These are phyloP conservation scores for Ligustrum vulgare DNA, from an alignment of 257 asterid species.

Conservation along the genomic window DNA sequence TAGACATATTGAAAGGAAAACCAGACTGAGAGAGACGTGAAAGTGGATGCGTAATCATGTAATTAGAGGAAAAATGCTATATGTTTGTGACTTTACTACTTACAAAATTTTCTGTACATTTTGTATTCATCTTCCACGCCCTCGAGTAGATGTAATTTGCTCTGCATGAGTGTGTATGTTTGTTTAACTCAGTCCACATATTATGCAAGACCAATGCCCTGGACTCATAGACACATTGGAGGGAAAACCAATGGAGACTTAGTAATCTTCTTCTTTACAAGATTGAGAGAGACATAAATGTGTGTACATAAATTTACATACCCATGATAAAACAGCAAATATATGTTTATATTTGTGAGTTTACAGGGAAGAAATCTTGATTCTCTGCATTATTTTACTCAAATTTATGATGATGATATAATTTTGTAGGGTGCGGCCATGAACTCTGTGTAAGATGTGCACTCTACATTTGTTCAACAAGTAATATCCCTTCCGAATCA, in stretches of 20 bases:
- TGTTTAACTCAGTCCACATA: neutral
- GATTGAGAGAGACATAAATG: neutral
- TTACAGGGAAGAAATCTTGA: neutral
- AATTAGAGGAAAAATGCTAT: neutral
- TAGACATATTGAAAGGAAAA: neutral
- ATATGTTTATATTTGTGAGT: neutral
- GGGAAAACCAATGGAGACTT: neutral
- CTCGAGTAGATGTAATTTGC: neutral
- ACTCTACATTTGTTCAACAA: slow-evolving; percentile 90
- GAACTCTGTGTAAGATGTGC: slow-evolving; percentile 94
- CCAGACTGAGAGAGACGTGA: neutral
- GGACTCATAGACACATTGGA: neutral
- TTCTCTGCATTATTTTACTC: neutral
- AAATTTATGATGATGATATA: neutral
- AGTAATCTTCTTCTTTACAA: neutral
- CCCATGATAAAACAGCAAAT: neutral
- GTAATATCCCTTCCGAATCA: slow-evolving; percentile 69
- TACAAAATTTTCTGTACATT: neutral
- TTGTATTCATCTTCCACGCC: neutral
- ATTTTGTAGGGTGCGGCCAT: slow-evolving; percentile 74
- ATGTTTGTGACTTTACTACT: neutral
- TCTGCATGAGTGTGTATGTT: neutral
- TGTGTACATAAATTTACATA: neutral
- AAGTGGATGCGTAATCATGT: neutral
- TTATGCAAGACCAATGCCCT: neutral